phyloP scores from a whole-genome alignment of 768 basidiomycete species.

The Auricularia sp. region DNA sequence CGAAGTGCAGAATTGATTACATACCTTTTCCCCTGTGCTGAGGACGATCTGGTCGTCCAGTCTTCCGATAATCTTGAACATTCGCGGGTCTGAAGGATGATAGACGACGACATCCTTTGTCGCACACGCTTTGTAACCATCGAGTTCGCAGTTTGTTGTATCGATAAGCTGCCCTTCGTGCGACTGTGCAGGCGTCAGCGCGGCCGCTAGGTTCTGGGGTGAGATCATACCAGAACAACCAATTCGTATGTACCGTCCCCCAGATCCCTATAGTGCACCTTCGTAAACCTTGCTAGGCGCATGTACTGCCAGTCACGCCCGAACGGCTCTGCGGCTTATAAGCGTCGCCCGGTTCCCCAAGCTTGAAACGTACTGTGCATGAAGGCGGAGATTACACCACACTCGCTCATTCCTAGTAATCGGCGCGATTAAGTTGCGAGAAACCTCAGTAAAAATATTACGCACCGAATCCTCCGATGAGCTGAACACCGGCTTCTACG shows the following conservation, averaged over 20 bases:
- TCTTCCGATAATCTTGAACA: conserved; percentile 29
- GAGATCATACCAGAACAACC: neutral
- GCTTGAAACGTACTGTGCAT: neutral
- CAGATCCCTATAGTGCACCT: neutral
- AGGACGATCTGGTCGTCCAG: conserved; percentile 34
- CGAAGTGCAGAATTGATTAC: conserved; percentile 11
- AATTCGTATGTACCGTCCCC: neutral
- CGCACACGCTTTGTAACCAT: conserved; percentile 16
- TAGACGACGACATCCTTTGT: neutral
- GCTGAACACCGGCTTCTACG: neutral
- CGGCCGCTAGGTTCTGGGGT: no score
- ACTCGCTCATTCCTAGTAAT: neutral
- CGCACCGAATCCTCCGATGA: neutral
- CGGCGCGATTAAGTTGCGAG: neutral
- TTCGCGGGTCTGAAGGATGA: conserved; percentile 22
- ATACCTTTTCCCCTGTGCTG: conserved; percentile 34
- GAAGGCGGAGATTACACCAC: neutral
- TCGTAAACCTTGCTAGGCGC: neutral
- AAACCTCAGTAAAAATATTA: neutral
- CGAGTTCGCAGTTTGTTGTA: conserved; percentile 23
- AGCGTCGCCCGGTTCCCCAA: neutral
- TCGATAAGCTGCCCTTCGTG: conserved; percentile 10
- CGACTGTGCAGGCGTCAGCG: neutral
- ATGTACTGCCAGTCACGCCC: neutral
- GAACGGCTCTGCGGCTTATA: neutral